Evolutionary conservation across 768 basidiomycete species (phyloP).

Genomic region (Phanerodontia chrysosporium): DNA sequence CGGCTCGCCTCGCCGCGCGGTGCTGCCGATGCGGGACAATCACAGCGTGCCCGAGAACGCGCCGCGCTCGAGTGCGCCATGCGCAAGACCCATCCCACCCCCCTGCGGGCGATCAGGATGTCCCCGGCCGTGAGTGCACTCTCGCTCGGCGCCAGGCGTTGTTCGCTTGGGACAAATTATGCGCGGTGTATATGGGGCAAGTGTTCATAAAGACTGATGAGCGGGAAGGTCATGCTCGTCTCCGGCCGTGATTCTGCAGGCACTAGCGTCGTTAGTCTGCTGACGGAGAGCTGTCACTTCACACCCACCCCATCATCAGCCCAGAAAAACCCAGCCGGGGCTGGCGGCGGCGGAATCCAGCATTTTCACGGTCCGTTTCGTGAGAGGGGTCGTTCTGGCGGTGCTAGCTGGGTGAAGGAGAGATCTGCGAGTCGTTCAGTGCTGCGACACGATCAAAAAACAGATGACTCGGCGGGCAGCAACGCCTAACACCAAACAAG

Average conservation of each 20-base stretch:
- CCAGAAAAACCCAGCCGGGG: not conserved
- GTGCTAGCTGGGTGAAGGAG: not conserved
- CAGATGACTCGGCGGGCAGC: not conserved
- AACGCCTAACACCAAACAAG: not conserved
- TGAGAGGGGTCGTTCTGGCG: not conserved
- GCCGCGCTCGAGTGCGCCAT: not conserved
- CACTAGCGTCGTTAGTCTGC: not conserved
- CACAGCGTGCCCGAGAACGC: not conserved
- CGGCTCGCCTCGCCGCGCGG: not conserved
- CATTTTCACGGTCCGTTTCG: not conserved
- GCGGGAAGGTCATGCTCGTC: not conserved
- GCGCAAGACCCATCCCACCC: not conserved
- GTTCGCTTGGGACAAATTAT: not conserved
- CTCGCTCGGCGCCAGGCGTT: not conserved
- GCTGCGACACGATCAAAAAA: not conserved
- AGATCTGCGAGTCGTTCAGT: not conserved
- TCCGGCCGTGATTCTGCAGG: not conserved
- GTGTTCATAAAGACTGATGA: not conserved
- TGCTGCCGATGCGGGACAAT: not conserved
- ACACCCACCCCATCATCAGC: not conserved
- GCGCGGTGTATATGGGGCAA: not conserved
- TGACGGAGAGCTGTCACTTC: not conserved
- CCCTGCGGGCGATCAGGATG: not conserved
- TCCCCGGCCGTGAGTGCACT: not conserved
- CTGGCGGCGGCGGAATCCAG: not conserved